Percentiles rank a stretch among this genome's conserved stretches.
Evolutionary conservation across 768 basidiomycete species (phyloP).

Genomic region (Leccinum aurantiacum): DNA sequence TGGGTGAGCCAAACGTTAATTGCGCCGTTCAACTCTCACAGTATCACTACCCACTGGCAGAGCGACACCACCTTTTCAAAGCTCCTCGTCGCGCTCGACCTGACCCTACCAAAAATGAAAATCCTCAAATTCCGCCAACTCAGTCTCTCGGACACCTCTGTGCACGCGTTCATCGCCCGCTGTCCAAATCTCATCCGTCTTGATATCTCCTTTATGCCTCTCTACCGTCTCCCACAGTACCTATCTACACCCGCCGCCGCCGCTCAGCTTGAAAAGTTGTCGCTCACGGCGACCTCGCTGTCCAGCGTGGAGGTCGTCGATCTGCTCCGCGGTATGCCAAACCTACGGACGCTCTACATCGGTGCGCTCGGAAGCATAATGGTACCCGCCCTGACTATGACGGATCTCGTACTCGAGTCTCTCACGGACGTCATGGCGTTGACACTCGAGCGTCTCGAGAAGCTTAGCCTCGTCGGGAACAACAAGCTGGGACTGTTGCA

Average conservation of each 20-base stretch:
- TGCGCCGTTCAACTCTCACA: not conserved
- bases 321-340: conserved; percentile 39
- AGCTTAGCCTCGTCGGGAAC: conserved; percentile 63
- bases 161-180: conserved; percentile 41
- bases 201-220: conserved; percentile 63
- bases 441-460: conserved; percentile 41
- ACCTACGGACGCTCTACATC: conserved; percentile 50
- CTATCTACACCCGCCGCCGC: not conserved
- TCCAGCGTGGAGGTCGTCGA: conserved; percentile 40
- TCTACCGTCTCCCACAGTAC: conserved; percentile 39
- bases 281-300: conserved; percentile 55
- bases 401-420: conserved; percentile 44
- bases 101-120: conserved; percentile 41
- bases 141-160: conserved; percentile 47
- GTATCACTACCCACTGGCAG: conserved; percentile 33
- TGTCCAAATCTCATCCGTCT: conserved; percentile 55
- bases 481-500: conserved; percentile 49
- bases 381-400: conserved; percentile 54
- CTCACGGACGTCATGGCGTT: conserved; percentile 43
- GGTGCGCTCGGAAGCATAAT: conserved; percentile 59
- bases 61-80: conserved; percentile 56
- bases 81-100: conserved; percentile 34
- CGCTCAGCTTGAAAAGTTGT: conserved; percentile 55
- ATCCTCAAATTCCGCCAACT: conserved; percentile 62
- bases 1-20: no score